These are phyloP conservation scores for Pholiota conissans DNA, from an alignment of 768 basidiomycete species.

Conservation along the genomic window DNA sequence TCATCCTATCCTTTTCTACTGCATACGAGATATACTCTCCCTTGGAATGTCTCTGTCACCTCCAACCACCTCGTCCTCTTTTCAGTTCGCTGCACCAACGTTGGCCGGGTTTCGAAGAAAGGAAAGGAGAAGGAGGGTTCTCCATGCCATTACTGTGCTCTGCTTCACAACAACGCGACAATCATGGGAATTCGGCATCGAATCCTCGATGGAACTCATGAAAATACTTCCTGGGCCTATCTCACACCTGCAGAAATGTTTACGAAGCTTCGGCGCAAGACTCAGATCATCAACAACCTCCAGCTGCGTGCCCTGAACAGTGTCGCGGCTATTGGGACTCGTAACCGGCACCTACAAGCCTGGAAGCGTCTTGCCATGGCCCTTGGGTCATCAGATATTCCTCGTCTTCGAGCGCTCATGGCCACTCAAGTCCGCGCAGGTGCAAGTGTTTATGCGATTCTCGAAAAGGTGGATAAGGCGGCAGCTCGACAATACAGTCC, in stretches of 20 bases:
- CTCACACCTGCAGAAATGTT: not conserved
- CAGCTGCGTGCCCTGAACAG: not conserved
- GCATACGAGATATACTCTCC: not conserved
- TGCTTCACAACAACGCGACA: not conserved
- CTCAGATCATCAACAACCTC: not conserved
- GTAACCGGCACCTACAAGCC: not conserved
- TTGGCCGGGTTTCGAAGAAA: not conserved
- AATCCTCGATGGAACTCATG: not conserved
- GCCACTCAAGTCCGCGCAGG: not conserved
- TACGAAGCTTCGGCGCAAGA: not conserved
- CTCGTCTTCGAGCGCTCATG: not conserved
- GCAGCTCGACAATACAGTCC: not conserved
- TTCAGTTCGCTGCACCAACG: not conserved
- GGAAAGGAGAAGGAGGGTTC: not conserved
- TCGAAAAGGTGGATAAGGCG: not conserved
- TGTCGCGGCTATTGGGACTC: not conserved
- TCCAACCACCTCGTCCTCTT: not conserved
- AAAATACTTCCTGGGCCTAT: not conserved
- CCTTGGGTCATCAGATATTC: not conserved
- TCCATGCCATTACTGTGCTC: not conserved
- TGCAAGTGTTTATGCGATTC: not conserved
- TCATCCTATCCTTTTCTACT: not conserved
- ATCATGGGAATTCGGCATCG: not conserved
- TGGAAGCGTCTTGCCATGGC: not conserved
- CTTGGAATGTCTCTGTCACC: not conserved